Evolutionary conservation across 164 flowering plant species (phyloP).

Genomic region (Stephania cephalantha): DNA sequence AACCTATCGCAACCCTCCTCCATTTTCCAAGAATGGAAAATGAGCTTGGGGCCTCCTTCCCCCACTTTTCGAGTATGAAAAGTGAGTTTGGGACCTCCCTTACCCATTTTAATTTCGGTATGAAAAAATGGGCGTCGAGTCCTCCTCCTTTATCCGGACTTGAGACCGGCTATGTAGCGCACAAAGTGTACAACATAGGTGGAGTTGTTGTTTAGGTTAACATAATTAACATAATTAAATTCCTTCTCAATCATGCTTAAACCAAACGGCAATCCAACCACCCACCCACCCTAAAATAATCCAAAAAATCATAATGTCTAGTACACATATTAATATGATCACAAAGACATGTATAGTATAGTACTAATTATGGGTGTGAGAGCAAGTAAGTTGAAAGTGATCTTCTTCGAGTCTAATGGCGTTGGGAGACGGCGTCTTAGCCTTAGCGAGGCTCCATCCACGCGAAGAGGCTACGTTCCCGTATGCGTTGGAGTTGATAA

Average conservation of each 20-base stretch:
- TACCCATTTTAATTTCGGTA: no score
- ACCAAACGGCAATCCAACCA: conserved; percentile 15
- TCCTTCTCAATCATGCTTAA: conserved; percentile 13
- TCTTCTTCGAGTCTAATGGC: conserved; percentile 13
- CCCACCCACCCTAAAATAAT: neutral
- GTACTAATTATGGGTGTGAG: conserved; percentile 31
- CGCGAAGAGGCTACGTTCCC: conserved; percentile 42
- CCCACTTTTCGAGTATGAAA: no score
- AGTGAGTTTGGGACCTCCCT: no score
- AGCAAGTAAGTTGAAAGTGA: conserved; percentile 26
- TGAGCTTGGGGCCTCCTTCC: no score
- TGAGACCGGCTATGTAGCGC: no score
- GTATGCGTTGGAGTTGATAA: conserved; percentile 35
- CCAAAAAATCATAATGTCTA: neutral
- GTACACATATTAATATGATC: neutral
- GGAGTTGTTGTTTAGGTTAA: neutral
- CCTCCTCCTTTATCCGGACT: no score
- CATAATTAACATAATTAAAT: neutral
- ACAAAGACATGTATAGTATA: neutral
- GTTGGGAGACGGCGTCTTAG: conserved; percentile 10
- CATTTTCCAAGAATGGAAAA: no score
- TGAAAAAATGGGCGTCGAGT: no score
- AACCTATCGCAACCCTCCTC: no score
- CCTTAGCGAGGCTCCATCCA: conserved; percentile 3
- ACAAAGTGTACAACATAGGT: no score